Base-by-base conservation (phyloP, 306 rosid genomes). In the Comarum palustre region DNA sequence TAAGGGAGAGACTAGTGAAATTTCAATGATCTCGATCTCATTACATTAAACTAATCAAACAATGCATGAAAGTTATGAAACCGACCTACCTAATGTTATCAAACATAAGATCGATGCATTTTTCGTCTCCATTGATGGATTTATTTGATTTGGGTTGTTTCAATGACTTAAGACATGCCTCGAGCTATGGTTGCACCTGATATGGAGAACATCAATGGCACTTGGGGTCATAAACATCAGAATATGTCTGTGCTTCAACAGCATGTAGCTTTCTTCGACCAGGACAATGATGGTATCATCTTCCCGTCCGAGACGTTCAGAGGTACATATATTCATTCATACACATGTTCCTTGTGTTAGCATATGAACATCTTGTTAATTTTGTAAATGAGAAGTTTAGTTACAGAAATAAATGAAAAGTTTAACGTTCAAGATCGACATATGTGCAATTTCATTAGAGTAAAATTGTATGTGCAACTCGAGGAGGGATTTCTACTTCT, bases 211-310 rank as follows among this genome's bases (percentile, higher is more conserved):
- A 73, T 80, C 32, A 79, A 88, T 76, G 97, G 95, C 12, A 91
- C 97, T 0, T 69, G 81, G 82, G 84, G 79, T 15, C 92, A 88
- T 81, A 81, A 78, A 19, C 92, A 91, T 72, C 61, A 84, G 0
- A 69, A 87, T 73, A 85, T 88, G 94, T 82, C 90, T 0, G 92
- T 91, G 50, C 97, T 91, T 81, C 95, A 91, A 69, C 97, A 91
- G 42, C 97, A 91, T 62, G 95, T 38, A 4, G 66, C 95, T 38
- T 91, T 91, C 77, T 91, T 88, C 22, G 97, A 91, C 70, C 82
- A 81, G 22, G 81, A 91, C 82, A 80, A 81, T 1, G 90, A 91
- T 63, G 97, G 92, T 20, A 83, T 91, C 17, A 81, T 91, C 71
- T 89, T 87, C 75, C 97, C 97, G 20, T 81, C 71, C 66, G 92